A percentile compares a stretch with the other conserved stretches of the same genome.
Evolutionary conservation across 352 stramenopile genomes (phyloP).

Genomic region (Pythium brachiatum): DNA sequence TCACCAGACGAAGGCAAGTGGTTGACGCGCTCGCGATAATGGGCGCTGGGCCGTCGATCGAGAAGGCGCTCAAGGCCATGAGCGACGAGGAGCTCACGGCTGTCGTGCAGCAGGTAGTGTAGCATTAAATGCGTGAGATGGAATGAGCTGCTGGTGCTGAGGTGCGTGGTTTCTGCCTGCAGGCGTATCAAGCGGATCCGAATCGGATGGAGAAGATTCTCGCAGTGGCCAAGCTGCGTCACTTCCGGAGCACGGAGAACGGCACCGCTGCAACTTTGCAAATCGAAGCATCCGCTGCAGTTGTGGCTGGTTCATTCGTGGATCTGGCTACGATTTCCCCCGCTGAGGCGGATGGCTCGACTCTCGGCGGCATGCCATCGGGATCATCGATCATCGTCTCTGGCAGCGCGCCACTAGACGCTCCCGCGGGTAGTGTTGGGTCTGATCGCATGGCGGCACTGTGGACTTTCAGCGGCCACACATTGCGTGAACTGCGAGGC

Average conservation of each 20-base stretch:
- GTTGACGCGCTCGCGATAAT: slow-evolving; percentile 1
- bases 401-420: slow-evolving; percentile 5
- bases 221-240: slow-evolving; percentile 38
- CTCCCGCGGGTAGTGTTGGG: slow-evolving; percentile 13
- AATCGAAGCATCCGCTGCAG: not conserved
- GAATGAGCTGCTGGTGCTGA: slow-evolving; percentile 1
- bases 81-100: slow-evolving; percentile 55
- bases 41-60: slow-evolving; percentile 40
- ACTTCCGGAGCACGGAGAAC: slow-evolving; percentile 28
- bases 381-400: slow-evolving; percentile 4
- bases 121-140: not conserved
- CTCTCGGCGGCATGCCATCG: not conserved
- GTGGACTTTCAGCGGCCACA: slow-evolving; percentile 65
- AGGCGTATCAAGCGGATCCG: slow-evolving; percentile 56
- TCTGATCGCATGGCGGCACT: slow-evolving; percentile 62
- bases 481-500: slow-evolving; percentile 40
- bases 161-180: not conserved
- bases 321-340: not conserved
- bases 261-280: not conserved
- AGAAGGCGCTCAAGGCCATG: slow-evolving; percentile 53
- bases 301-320: not conserved
- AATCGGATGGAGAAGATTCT: slow-evolving; percentile 52
- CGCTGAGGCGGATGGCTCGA: not conserved
- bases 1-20: not conserved
- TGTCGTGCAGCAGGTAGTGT: slow-evolving; percentile 41